Base-by-base conservation (phyloP, 2,329 filamentous ascomycete genomes). In the Talaromyces sp. region DNA sequence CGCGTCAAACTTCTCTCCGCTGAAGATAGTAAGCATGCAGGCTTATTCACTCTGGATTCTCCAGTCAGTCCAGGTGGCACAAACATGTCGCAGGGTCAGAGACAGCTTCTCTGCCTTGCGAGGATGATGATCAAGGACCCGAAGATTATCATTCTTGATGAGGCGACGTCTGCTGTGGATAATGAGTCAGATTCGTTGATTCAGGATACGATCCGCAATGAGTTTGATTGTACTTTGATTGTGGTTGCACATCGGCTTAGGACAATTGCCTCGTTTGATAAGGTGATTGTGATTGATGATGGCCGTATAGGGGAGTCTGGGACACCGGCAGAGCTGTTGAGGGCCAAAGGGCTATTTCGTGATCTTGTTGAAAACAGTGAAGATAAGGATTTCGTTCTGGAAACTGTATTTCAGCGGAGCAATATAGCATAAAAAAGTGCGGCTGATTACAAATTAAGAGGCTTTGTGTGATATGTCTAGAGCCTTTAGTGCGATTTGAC, bases 131-230 rank as follows among this genome's bases (percentile, higher is more conserved):
- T 90, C 24, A 83, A 85, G 0, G 83, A 87, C 0, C 89, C 89
- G 10, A 88, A 89, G 72, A 86, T 92, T 70, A 88, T 92, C 84
- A 86, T 92, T 1, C 84, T 92, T 1, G 90, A 92, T 73, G 90
- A 92, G 78, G 90, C 90, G 1, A 92, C 90, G 0, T 87, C 85
- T 10, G 89, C 89, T 0, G 89, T 92, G 3, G 89, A 92, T 75
- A 90, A 90, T 86, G 80, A 83, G 37, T 91, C 90, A 0, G 90
- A 92, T 74, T 79, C 82, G 1, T 82, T 90, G 37, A 92, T 92
- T 71, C 90, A 92, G 78, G 83, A 87, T 10, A 86, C 83, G 64
- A 91, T 92, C 70, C 82, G 89, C 41, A 86, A 89, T 72, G 88
- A 90, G 73, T 90, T 91, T 67, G 13, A 45, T 43, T 84, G 83